Base-by-base conservation (phyloP, 2,329 filamentous ascomycete species). In the Ophiosphaerella herpotricha region DNA sequence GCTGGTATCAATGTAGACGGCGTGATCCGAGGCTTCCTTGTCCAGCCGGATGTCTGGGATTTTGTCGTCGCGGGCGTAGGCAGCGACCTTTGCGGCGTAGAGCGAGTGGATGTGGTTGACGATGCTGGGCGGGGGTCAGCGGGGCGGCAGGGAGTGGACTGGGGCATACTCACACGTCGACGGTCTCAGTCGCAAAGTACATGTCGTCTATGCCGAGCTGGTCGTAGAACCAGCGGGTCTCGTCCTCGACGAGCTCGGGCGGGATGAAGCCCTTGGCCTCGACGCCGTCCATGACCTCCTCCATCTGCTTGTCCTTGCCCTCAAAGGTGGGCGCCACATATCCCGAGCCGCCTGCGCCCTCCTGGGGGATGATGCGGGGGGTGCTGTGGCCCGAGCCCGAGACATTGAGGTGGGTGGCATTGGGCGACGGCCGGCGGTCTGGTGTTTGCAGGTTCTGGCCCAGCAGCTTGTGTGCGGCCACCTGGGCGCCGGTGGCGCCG, bases 1-100 rank as follows among this genome's bases (percentile, higher is more conserved):
- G 74, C 92, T 97, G 47, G 94, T 99, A 73, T 99, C 94, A 62
- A 99, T 97, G 78, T 97, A 99, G 69, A 97, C 95, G 52, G 94
- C 94, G 70, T 97, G 94, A 72, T 97, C 94, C 51, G 82, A 79
- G 18, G 91, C 91, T 77, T 99, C 94, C 84, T 97, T 97, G 72
- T 97, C 93, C 36, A 99, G 79, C 56, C 92, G 86, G 64, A 99
- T 97, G 77, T 97, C 92, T 66, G 97, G 84, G 61, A 88, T 87
- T 80, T 95, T 95, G 77, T 97, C 93, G 73, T 95, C 89, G 49
- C 94, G 86, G 32, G 93, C 91, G 72, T 90, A 94, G 7, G 94
- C 92, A 33, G 94, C 94, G 39, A 97, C 87, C 79, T 97, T 97
- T 72, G 93, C 94, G 46, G 94, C 94, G 71, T 97, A 99, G 41